Evolutionary conservation across 768 basidiomycete genomes (phyloP).

Genomic region (Candolleomyces efflorescens): DNA sequence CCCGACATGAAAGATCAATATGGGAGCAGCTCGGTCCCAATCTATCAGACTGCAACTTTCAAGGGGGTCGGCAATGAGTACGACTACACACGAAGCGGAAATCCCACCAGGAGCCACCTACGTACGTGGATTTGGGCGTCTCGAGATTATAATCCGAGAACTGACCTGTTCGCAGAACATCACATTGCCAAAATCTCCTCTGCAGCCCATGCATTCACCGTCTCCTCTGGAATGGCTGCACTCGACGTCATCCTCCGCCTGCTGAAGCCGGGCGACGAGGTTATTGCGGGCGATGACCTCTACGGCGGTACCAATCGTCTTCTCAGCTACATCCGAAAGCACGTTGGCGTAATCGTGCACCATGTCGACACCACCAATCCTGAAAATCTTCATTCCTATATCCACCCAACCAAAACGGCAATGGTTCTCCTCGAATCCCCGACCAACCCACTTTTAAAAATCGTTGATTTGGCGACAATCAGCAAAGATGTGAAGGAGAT

Average conservation of each 20-base stretch:
- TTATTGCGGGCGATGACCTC: conserved; percentile 95
- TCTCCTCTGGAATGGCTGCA: conserved; percentile 98
- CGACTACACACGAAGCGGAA: conserved; percentile 93
- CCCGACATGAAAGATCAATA: conserved; percentile 93
- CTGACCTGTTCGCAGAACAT: conserved; percentile 58
- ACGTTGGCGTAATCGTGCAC: conserved; percentile 85
- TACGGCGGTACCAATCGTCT: conserved; percentile 98
- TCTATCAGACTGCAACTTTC: conserved; percentile 98
- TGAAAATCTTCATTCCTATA: conserved; percentile 51
- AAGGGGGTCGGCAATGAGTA: conserved; percentile 89
- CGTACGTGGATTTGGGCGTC: conserved; percentile 42
- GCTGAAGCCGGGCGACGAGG: conserved; percentile 92
- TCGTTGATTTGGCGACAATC: conserved; percentile 84
- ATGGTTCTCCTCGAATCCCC: conserved; percentile 98
- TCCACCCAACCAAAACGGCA: conserved; percentile 70
- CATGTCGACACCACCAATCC: conserved; percentile 92
- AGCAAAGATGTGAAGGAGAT: conserved; percentile 78
- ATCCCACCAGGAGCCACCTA: conserved; percentile 93
- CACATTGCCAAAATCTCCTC: conserved; percentile 97
- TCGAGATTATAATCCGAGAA: not conserved
- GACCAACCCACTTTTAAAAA: conserved; percentile 95
- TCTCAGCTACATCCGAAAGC: conserved; percentile 79
- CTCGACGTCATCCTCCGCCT: conserved; percentile 92
- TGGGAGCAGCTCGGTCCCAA: conserved; percentile 90
- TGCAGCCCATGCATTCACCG: conserved; percentile 83